Percentiles rank a stretch among this genome's conserved stretches.
These are phyloP conservation scores for Desmodesmus armatus DNA, from an alignment of 139 green algal species.

Conservation along the genomic window DNA sequence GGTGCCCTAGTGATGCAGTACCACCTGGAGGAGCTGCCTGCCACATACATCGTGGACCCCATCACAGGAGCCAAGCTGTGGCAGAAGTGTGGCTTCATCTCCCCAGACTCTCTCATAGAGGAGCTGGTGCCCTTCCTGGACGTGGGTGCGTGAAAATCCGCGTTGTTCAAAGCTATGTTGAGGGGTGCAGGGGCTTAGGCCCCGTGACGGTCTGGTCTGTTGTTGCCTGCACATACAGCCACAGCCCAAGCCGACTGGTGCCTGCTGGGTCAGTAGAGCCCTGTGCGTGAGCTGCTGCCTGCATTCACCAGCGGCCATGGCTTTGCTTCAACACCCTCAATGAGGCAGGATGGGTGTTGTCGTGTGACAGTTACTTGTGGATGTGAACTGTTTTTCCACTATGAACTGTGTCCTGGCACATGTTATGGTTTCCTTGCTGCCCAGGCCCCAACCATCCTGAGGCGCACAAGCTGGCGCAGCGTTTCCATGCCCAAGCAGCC, in stretches of 20 bases:
- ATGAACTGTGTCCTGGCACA: too few relatives aligned
- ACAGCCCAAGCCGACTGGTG: too few relatives aligned
- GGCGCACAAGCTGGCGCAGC: conserved; percentile 58
- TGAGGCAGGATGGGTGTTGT: too few relatives aligned
- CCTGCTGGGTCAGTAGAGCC: too few relatives aligned
- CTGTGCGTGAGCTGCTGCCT: too few relatives aligned
- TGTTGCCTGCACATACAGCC: too few relatives aligned
- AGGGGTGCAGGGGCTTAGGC: background rate
- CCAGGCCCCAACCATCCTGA: conserved; percentile 63
- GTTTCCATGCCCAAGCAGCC: background rate
- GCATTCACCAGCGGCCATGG: too few relatives aligned
- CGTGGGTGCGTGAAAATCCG: conserved; percentile 15
- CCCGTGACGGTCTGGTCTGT: background rate
- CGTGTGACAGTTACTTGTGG: too few relatives aligned
- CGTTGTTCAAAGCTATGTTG: background rate
- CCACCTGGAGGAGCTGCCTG: conserved; percentile 62
- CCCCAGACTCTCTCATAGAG: conserved; percentile 78
- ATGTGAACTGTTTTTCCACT: too few relatives aligned
- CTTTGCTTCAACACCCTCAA: too few relatives aligned
- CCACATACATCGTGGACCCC: conserved; percentile 81
- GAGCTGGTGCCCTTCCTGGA: conserved; percentile 92
- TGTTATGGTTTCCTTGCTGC: too few relatives aligned
- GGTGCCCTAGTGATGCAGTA: conserved; percentile 73
- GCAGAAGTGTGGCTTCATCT: conserved; percentile 74
- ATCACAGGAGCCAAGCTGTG: conserved; percentile 82